A percentile compares a stretch with the other conserved stretches of the same genome.
Evolutionary conservation across 768 basidiomycete species (phyloP).

Genomic region (Lactarius hatsudake): DNA sequence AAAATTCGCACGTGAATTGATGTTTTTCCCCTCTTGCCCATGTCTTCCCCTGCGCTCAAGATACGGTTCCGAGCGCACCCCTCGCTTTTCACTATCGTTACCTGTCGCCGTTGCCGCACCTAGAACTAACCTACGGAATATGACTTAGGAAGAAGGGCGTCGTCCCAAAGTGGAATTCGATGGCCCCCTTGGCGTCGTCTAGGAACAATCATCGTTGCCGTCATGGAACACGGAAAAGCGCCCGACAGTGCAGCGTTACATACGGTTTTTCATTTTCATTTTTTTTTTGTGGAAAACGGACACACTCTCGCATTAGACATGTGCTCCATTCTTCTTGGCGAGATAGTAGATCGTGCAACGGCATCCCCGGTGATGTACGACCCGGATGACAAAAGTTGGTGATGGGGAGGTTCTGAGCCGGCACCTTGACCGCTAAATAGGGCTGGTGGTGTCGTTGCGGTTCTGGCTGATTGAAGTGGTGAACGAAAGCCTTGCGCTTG

Average conservation of each 20-base stretch:
- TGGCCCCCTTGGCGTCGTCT: not conserved
- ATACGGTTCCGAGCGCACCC: not conserved
- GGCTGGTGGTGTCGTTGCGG: not conserved
- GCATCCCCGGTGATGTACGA: not conserved
- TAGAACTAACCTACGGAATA: not conserved
- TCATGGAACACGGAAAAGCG: not conserved
- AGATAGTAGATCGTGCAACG: not conserved
- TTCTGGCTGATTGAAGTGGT: not conserved
- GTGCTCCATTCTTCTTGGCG: not conserved
- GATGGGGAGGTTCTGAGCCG: not conserved
- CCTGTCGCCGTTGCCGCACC: not conserved
- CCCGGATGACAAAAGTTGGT: not conserved
- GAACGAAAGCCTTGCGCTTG: not conserved
- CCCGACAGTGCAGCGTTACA: not conserved
- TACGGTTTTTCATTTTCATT: not conserved
- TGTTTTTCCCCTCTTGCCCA: not conserved
- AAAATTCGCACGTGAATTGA: not conserved
- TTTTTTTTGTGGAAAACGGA: not conserved
- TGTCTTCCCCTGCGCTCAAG: not conserved
- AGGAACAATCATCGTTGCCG: not conserved
- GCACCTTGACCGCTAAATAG: not conserved
- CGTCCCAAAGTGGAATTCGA: not conserved
- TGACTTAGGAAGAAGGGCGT: not conserved
- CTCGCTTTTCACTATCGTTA: not conserved
- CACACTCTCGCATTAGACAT: not conserved